phyloP scores from a whole-genome alignment of 2,329 filamentous ascomycete species.

The Penicillium sp. region DNA sequence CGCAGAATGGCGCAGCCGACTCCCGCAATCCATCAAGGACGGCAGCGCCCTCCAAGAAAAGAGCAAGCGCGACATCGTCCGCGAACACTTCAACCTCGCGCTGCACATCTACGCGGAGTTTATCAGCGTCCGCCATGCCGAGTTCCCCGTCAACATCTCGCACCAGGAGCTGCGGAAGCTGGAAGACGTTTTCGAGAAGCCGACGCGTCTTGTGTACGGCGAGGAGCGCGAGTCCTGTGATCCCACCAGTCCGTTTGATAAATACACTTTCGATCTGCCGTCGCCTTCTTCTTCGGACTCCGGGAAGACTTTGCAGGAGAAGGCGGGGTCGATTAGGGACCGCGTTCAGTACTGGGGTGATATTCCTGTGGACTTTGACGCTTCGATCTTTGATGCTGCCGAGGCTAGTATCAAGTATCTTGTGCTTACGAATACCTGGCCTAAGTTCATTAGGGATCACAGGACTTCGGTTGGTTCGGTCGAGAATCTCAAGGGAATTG shows the following conservation, averaged over 20 bases:
- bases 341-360: constrained; percentile 33
- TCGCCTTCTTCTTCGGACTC: constrained; percentile 21
- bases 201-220: constrained; percentile 43
- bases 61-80: constrained; percentile 32
- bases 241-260: constrained; percentile 40
- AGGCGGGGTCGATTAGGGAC: constrained; percentile 20
- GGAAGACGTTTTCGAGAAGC: constrained; percentile 55
- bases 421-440: constrained; percentile 67
- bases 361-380: constrained; percentile 47
- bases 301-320: constrained; percentile 19
- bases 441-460: constrained; percentile 34
- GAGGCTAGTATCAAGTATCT: constrained; percentile 63
- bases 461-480: constrained; percentile 18
- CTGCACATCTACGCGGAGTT: constrained; percentile 61
- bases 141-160: constrained; percentile 66
- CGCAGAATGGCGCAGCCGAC: constrained; percentile 52
- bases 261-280: constrained; percentile 20
- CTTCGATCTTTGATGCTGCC: constrained; percentile 57
- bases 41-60: constrained; percentile 21
- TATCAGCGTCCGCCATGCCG: constrained; percentile 59
- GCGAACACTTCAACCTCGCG: constrained; percentile 57
- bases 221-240: constrained; percentile 40
- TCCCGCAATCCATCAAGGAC: constrained; percentile 23
- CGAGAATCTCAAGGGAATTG: constrained; percentile 8
- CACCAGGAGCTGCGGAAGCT: constrained; percentile 55